These are phyloP conservation scores for Paecilomyces sp. DNA, from an alignment of 2,329 filamentous ascomycete genomes.

Conservation along the genomic window DNA sequence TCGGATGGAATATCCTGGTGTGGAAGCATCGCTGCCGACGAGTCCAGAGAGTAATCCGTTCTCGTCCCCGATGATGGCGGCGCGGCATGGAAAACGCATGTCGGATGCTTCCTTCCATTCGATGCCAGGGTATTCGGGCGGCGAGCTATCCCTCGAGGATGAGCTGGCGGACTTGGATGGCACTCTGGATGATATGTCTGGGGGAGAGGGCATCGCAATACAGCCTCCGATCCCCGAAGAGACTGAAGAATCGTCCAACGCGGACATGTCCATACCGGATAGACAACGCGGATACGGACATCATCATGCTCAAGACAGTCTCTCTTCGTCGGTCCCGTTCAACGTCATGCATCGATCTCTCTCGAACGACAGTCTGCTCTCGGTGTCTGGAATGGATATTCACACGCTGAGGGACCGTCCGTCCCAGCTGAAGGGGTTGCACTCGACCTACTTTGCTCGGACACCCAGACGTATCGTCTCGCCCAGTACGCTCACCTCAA, in stretches of 20 bases:
- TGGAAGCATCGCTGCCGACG: slow-evolving; percentile 64
- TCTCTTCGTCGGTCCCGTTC: slow-evolving; percentile 22
- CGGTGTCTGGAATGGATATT: slow-evolving; percentile 80
- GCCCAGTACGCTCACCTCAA: slow-evolving; percentile 33
- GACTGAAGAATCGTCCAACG: slow-evolving; percentile 21
- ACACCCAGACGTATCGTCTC: slow-evolving; percentile 42
- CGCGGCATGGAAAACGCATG: slow-evolving; percentile 51
- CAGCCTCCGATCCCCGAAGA: slow-evolving; percentile 34
- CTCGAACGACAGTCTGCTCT: slow-evolving; percentile 86
- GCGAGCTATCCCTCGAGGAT: slow-evolving; percentile 6
- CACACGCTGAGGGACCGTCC: slow-evolving; percentile 71
- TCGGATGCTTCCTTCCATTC: slow-evolving; percentile 50
- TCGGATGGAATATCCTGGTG: slow-evolving; percentile 53
- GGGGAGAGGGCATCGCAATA: slow-evolving; percentile 11
- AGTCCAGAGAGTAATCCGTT: slow-evolving; percentile 71
- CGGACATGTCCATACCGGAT: slow-evolving; percentile 9
- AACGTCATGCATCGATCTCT: slow-evolving; percentile 55
- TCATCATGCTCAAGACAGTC: slow-evolving; percentile 1
- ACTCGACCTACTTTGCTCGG: slow-evolving; percentile 44
- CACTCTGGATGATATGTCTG: slow-evolving; percentile 9
- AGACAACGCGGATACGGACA: slow-evolving; percentile 8
- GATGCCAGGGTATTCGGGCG: slow-evolving; percentile 5
- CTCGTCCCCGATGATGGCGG: slow-evolving; percentile 57
- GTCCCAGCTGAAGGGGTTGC: slow-evolving; percentile 55
- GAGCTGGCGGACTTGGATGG: slow-evolving; percentile 12